These are phyloP conservation scores for Boletus bicolor DNA, from an alignment of 768 basidiomycete genomes.

Conservation along the genomic window DNA sequence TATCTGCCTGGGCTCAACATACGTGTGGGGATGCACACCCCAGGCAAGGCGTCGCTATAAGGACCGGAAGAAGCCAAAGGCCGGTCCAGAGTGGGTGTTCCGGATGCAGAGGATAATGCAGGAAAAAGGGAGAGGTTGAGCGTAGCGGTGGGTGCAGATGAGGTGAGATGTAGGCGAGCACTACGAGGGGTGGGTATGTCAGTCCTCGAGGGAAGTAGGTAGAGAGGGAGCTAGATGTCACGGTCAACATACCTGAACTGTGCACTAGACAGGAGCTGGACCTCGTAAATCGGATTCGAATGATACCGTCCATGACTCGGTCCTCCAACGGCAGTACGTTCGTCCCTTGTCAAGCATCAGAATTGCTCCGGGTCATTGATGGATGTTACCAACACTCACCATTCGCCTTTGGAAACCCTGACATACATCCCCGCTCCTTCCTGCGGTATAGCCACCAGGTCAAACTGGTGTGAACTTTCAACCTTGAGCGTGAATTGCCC, in stretches of 20 bases:
- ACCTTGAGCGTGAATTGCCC: constrained; percentile 66
- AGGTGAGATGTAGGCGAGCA: constrained; percentile 63
- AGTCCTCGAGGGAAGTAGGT: constrained; percentile 27
- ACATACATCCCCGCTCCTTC: constrained; percentile 93
- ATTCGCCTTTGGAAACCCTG: constrained; percentile 64
- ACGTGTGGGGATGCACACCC: constrained; percentile 58
- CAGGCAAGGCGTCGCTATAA: constrained; percentile 72
- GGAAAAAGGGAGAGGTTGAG: constrained; percentile 63
- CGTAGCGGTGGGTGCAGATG: constrained; percentile 40
- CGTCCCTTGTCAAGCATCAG: constrained; percentile 44
- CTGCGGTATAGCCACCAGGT: constrained; percentile 62
- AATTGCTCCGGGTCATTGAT: neutral
- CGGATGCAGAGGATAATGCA: constrained; percentile 15
- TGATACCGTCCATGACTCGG: constrained; percentile 63
- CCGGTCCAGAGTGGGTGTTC: constrained; percentile 26
- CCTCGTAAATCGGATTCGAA: constrained; percentile 64
- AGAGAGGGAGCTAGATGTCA: neutral
- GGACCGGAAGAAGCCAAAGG: constrained; percentile 71
- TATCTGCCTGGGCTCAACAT: constrained; percentile 61
- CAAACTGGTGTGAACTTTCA: constrained; percentile 59
- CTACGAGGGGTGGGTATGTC: constrained; percentile 35
- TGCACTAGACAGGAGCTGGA: constrained; percentile 50
- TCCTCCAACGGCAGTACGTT: constrained; percentile 60
- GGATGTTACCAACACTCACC: constrained; percentile 47
- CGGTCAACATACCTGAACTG: constrained; percentile 51